These are phyloP conservation scores for Calendula officinalis DNA, from an alignment of 129 eudicot genomes.

Conservation along the genomic window DNA sequence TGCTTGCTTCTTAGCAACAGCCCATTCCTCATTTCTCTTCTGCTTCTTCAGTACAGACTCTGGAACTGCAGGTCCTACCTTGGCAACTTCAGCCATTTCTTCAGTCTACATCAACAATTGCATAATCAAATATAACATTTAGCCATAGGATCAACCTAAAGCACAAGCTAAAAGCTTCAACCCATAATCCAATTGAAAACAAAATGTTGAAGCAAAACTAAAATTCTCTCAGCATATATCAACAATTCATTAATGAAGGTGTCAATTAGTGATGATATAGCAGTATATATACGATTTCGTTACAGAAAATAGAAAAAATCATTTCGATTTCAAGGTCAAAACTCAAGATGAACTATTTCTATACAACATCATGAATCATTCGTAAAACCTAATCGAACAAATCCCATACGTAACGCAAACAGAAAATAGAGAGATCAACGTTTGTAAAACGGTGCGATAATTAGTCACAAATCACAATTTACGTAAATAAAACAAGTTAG, in stretches of 20 bases:
- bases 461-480: neutral
- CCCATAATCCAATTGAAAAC: neutral
- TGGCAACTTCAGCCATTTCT: conserved; percentile 64
- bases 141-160: neutral
- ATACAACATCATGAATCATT: neutral
- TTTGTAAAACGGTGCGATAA: neutral
- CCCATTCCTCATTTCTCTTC: conserved; percentile 89
- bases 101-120: conserved; percentile 12
- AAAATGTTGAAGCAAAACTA: neutral
- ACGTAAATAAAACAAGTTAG: neutral
- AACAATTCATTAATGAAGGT: too few relatives aligned
- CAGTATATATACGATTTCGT: neutral
- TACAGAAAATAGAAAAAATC: neutral
- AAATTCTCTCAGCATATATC: too few relatives aligned
- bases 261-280: neutral
- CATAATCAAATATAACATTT: neutral
- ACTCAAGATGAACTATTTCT: neutral
- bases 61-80: conserved; percentile 48
- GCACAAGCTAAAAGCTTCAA: neutral
- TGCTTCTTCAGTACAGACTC: conserved; percentile 80
- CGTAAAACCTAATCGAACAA: neutral
- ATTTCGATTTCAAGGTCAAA: conserved; percentile 5
- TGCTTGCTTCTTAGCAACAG: conserved; percentile 52
- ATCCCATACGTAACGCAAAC: neutral
- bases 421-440: neutral